A percentile compares a stretch with the other conserved stretches of the same genome.
These are phyloP conservation scores for Paraleonurus japonicus DNA, from an alignment of 257 asterid species.

Conservation along the genomic window DNA sequence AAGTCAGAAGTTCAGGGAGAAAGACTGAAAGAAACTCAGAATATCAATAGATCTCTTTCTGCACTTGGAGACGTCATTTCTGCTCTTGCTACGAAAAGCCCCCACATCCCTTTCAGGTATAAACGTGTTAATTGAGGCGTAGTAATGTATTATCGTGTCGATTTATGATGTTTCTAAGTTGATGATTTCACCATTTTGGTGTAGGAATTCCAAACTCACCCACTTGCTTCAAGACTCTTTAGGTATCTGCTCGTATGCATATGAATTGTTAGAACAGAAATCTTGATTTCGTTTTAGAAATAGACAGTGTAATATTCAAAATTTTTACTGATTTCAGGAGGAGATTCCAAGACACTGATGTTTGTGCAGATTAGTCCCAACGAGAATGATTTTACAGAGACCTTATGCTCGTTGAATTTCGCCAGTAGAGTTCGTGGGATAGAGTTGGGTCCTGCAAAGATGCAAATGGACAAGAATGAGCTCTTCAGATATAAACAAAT, in stretches of 20 bases:
- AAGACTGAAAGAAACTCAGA: slow-evolving; percentile 87
- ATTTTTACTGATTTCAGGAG: slow-evolving; percentile 54
- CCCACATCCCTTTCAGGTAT: slow-evolving; percentile 91
- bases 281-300: not conserved
- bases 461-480: slow-evolving; percentile 81
- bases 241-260: slow-evolving; percentile 44
- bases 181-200: slow-evolving; percentile 18
- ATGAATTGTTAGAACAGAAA: not conserved
- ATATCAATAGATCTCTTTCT: slow-evolving; percentile 86
- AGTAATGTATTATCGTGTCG: not conserved
- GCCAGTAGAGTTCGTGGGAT: slow-evolving; percentile 96
- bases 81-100: slow-evolving; percentile 83
- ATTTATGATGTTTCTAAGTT: slow-evolving; percentile 3
- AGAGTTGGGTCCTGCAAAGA: slow-evolving; percentile 95
- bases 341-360: slow-evolving; percentile 95
- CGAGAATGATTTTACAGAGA: slow-evolving; percentile 77
- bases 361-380: slow-evolving; percentile 97
- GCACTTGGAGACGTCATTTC: slow-evolving; percentile 98
- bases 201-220: slow-evolving; percentile 95
- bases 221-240: slow-evolving; percentile 98
- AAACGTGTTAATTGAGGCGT: not conserved
- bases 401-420: slow-evolving; percentile 90
- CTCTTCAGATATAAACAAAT: slow-evolving; percentile 74
- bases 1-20: slow-evolving; percentile 94
- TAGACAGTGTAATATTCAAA: not conserved